Evolutionary conservation across 176 grass and related monocot species (phyloP).

Genomic region (Oryza rufipogon): DNA sequence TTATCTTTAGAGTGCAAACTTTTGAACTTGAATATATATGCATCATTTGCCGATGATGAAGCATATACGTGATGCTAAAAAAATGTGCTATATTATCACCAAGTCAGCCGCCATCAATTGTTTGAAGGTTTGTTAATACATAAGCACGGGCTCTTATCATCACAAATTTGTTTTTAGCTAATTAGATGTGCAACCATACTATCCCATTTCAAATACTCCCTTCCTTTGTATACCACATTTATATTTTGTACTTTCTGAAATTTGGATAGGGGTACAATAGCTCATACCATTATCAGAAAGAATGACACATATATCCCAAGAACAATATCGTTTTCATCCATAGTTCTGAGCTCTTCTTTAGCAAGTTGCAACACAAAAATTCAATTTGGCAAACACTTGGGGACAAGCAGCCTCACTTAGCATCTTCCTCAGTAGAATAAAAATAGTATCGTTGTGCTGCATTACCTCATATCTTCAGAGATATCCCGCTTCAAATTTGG

Average conservation of each 20-base stretch:
- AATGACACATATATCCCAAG: not conserved
- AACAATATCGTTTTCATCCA: not conserved
- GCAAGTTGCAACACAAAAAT: not conserved
- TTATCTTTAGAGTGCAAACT: not conserved
- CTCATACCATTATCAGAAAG: not conserved
- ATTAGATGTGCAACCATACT: not conserved
- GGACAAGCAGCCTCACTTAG: not conserved
- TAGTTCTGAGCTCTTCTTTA: not conserved
- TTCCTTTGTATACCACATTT: not conserved
- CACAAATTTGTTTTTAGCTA: not conserved
- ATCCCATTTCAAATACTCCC: not conserved
- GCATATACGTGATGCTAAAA: not conserved
- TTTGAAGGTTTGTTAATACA: not conserved
- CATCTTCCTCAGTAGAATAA: not conserved
- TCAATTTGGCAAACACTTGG: not conserved
- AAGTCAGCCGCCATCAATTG: not conserved
- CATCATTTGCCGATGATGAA: not conserved
- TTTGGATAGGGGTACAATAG: not conserved
- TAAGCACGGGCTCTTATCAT: not conserved
- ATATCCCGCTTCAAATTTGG: slow-evolving; percentile 23
- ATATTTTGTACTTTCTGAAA: not conserved
- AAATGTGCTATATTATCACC: not conserved
- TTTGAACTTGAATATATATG: not conserved
- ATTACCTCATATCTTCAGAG: slow-evolving; percentile 34
- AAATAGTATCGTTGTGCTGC: not conserved